Evolutionary conservation across 257 asterid genomes (phyloP), one percentile per base, ranked within the genome.

Genomic region (Penstemon eatonii): DNA sequence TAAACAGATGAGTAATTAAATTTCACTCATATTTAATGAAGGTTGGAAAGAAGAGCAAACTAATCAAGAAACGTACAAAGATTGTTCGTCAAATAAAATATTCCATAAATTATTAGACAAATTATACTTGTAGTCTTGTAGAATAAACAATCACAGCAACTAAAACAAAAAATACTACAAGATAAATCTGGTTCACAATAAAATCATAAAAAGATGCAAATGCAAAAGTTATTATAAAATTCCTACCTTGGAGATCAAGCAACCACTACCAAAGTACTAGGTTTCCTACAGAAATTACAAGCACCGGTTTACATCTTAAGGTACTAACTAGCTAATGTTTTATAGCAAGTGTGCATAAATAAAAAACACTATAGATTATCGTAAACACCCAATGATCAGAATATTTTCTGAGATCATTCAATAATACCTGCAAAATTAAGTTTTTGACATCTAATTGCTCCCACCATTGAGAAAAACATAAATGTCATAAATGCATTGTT

Each of bases 1-100:
- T 42, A 49, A 41, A n/a, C 15, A 63, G 12, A 57, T 55, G 66
- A 75, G 67, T 52, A 53, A 51, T 37, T 57, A 51, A 18, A 59
- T 61, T 10, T 38, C 8, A 37, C 63, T 57, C 42, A n/a, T 57
- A 37, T 63, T 38, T 49, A 54, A 62, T 51, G 47, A 55, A 63
- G 38, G 25, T 49, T 51, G 15, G 53, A 67, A 7, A 47, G 66
- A 56, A 41, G 66, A 55, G 47, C 42, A 11, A 64, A 41, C n/a
- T 13, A 38, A 50, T 69, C 69, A 70, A 42, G 66, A 40, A 18
- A 56, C 43, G 38, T 44, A 52, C 33, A 56, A 4, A 36, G 38
- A 49, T 18, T 53, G 59, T 63, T 63, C 63, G 43, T 73, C 58
- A 63, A 15, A 41, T 55, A 46, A 46, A 3, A 3, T 63, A 44